Conservation (phyloP, 2,329 filamentous ascomycete genomes). For the Trichoderma semiorbis region DNA sequence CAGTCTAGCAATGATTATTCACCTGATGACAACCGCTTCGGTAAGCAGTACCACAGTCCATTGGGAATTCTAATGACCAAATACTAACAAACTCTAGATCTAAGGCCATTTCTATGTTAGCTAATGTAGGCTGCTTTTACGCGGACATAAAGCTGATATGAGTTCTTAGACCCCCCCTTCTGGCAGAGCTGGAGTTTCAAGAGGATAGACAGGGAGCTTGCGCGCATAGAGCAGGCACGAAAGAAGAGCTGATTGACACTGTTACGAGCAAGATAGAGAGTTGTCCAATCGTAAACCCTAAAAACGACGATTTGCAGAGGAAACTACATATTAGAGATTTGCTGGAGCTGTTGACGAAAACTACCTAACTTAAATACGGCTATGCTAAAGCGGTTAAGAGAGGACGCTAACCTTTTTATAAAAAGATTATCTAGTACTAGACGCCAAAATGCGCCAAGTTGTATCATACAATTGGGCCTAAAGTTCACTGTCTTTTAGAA, state of each 20-base stretch:
- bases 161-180: not conserved
- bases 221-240: not conserved
- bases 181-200: not conserved
- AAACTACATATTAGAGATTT: not conserved
- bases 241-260: not conserved
- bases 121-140: not conserved
- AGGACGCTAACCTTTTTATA: not conserved
- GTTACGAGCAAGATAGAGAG: not conserved
- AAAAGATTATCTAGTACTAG: not conserved
- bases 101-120: not conserved
- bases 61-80: not conserved
- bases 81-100: accelerated
- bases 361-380: not conserved
- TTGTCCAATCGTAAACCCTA: not conserved
- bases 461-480: not conserved
- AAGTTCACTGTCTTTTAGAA: not conserved
- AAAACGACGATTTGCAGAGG: not conserved
- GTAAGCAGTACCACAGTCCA: not conserved
- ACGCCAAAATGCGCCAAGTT: not conserved
- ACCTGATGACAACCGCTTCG: not conserved
- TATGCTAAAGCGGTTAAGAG: not conserved
- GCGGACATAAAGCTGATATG: not conserved
- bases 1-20: not conserved
- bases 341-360: not conserved
- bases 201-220: not conserved